Evolutionary conservation across 305 asterid species (phyloP), one percentile per base, ranked within the genome.

Genomic region (Rubia tinctorum): DNA sequence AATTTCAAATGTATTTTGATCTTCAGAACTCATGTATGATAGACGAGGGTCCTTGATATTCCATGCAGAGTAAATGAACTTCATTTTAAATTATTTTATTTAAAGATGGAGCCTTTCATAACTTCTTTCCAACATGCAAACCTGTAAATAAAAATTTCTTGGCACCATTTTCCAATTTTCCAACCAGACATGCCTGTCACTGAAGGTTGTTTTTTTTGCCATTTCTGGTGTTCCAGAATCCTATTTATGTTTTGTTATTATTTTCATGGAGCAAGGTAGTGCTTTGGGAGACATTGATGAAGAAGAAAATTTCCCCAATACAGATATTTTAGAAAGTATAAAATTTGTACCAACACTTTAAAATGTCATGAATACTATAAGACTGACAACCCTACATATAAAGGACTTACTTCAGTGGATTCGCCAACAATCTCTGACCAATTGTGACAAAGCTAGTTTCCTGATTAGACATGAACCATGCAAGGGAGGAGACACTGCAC

Each of bases 391-490:
- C 37, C 22, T 25, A 53, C 34, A 53, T 22, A 61, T 39, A 34
- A 58, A 58, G 63, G 18, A 82, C 98, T 90, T 90, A 95, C 99
- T 95, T 95, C 83, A 95, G 75, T 71, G 99, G 99, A 82, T 92
- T 85, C 66, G 99, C 99, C 85, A 94, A 84, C 86, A 94, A 83
- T 83, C 99, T 86, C 79, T 94, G 99, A 60, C 97, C 99, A 84
- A 94, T 94, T 71, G 99, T 94, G 83, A 94, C 99, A 71, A 94
- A 94, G 87, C 99, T 94, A 68, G 72, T 89, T 84, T 94, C 99
- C 82, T 94, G 99, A 72, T 83, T 90, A 63, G 93, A 88, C 99
- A 94, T 94, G 87, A 94, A 94, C 99, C 99, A 91, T 44, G 99
- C 99, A 78, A 94, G 97, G 65, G 99, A 94, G 80, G 99, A 94